Evolutionary conservation across 108 stramenopile species (phyloP), one percentile per base, ranked within the genome.

Genomic region (Cyclotella kingstonii): DNA sequence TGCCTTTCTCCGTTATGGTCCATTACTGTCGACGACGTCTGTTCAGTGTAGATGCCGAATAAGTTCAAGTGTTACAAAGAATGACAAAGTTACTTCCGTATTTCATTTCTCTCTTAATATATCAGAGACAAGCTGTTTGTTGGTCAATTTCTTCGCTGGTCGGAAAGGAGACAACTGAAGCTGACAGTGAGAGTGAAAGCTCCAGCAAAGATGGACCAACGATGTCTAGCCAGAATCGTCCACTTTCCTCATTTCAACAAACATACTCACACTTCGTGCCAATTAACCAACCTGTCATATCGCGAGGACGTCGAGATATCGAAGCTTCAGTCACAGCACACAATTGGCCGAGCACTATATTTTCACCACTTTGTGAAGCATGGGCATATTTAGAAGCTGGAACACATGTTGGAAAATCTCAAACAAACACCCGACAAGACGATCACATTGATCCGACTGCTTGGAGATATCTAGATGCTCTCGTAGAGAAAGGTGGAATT

Each of bases 321-420:
- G 61, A 77, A 59, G 68, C 82, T 22, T 83, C 82, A 15, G 88
- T 93, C 19, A 60, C 76, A 29, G 87, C 88, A 15, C 57, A 78
- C 45, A 38, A 63, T 0, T 89, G 91, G 88, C 85, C 88, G 11
- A 73, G 77, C 11, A 80, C 77, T 19, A 67, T 68, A 8, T 69
- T 78, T 34, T 85, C 82, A 55, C 82, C 86, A 42, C 69, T 85
- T 30, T 93, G 91, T 55, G 91, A 93, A 57, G 84, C 87, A 29
- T 79, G 65, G 50, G 77, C 80, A 15, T 87, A 66, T 73, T 40
- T 68, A 48, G 72, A 77, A 1, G 41, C 62, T 25, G 55, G 39
- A 11, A 19, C 12, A 17, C 48, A 62, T 25, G 29, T 70, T 19
- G 63, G 52, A 26, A 54, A 64, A 33, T 12, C 55, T 51, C 40